Percentiles rank a stretch among this genome's conserved stretches.
Conservation (phyloP, 202 grass and related monocot genomes). For the Musa balbisiana region DNA sequence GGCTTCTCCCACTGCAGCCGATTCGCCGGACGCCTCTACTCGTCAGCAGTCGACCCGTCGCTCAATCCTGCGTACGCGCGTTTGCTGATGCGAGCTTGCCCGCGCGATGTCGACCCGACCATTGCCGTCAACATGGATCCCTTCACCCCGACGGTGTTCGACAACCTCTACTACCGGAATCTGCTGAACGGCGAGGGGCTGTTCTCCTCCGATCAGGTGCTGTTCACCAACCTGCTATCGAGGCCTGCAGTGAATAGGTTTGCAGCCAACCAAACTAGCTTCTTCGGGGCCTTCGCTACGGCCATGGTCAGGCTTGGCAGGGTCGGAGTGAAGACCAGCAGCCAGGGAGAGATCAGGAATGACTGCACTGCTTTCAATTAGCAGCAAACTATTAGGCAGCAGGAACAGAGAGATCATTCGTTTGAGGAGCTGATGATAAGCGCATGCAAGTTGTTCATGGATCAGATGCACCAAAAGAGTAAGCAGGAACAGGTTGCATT, state of each 20-base stretch:
- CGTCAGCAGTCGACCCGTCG: conserved; percentile 33
- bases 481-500: too few relatives aligned
- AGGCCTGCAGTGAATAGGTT: conserved; percentile 53
- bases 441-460: not conserved
- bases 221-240: conserved; percentile 61
- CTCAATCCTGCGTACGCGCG: conserved; percentile 44
- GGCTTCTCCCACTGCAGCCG: conserved; percentile 74
- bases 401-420: not conserved
- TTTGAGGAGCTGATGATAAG: not conserved
- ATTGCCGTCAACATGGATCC: conserved; percentile 44
- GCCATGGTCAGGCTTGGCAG: conserved; percentile 65
- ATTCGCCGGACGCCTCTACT: conserved; percentile 63
- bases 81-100: conserved; percentile 46
- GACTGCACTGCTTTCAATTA: conserved; percentile 65
- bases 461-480: not conserved
- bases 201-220: conserved; percentile 65
- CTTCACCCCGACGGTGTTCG: conserved; percentile 48
- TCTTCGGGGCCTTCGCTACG: conserved; percentile 44
- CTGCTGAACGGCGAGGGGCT: conserved; percentile 61
- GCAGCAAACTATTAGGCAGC: not conserved
- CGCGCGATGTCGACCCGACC: conserved; percentile 31
- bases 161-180: conserved; percentile 85
- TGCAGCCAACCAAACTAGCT: conserved; percentile 49
- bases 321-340: conserved; percentile 47
- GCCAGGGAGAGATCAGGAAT: conserved; percentile 52